Conservation (phyloP, 768 basidiomycete genomes). For the Pulveroboletus sp. region DNA sequence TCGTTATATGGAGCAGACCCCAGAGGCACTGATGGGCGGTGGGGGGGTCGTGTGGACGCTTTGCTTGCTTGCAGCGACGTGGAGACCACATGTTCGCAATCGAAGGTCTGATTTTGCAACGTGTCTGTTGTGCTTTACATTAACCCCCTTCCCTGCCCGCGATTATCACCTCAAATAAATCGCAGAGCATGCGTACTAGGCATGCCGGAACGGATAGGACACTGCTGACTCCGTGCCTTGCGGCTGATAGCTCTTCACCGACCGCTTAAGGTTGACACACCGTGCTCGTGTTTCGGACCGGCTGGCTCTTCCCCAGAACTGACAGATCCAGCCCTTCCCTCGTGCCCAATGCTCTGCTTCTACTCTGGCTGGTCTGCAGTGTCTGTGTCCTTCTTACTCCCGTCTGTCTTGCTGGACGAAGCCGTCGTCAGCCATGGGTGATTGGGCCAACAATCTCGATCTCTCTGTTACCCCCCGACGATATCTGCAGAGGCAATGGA, state of each 20-base stretch:
- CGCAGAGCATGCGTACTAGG: constrained; percentile 20
- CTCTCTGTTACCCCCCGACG: constrained; percentile 26
- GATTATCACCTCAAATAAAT: too few species aligned
- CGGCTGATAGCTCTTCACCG: constrained; percentile 8
- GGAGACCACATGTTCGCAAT: constrained; percentile 13
- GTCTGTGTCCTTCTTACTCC: constrained; percentile 3
- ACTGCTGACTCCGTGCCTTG: constrained; percentile 15
- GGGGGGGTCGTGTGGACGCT: too few species aligned
- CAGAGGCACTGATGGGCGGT: too few species aligned
- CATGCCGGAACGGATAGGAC: constrained; percentile 23
- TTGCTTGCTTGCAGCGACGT: too few species aligned
- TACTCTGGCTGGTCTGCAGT: constrained; percentile 16
- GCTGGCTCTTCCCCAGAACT: constrained; percentile 16
- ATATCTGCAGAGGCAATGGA: constrained; percentile 40
- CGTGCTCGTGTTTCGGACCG: constrained; percentile 25
- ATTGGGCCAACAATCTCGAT: constrained; percentile 14
- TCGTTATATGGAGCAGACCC: too few species aligned
- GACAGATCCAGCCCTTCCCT: constrained; percentile 26
- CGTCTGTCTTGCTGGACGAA: not conserved
- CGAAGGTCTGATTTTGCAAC: constrained; percentile 21
- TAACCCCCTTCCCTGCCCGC: too few species aligned
- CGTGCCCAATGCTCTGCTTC: constrained; percentile 24
- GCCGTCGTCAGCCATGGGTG: constrained; percentile 11
- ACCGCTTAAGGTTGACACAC: not conserved
- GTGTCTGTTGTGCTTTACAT: constrained; percentile 14